These are phyloP conservation scores for Angomonas deanei DNA, from an alignment of 208 protist genomes.

Conservation along the genomic window DNA sequence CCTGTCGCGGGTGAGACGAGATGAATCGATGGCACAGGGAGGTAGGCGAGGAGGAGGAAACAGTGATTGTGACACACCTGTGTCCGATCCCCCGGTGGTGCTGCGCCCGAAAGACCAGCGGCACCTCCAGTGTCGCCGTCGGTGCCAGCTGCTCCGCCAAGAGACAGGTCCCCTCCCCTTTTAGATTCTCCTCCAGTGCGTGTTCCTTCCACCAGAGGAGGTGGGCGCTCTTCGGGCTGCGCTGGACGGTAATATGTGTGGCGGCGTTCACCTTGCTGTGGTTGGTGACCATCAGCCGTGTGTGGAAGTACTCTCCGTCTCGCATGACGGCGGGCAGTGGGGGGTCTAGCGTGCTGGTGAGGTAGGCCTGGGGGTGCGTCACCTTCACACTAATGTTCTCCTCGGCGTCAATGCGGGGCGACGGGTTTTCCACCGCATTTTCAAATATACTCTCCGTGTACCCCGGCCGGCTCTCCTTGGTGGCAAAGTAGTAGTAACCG, in stretches of 20 bases:
- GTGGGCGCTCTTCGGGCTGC: conserved; percentile 56
- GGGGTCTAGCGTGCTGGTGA: conserved; percentile 48
- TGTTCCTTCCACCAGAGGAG: conserved; percentile 57
- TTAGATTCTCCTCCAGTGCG: conserved; percentile 31
- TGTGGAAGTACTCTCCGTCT: conserved; percentile 76
- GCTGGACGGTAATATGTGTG: conserved; percentile 62
- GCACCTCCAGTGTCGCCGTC: conserved; percentile 27
- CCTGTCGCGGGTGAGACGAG: background rate
- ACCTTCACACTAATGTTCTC: conserved; percentile 72
- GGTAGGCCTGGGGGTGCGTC: conserved; percentile 46
- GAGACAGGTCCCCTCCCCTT: conserved; percentile 35
- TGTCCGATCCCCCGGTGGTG: conserved; percentile 40
- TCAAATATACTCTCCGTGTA: conserved; percentile 47
- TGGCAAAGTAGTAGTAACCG: conserved; percentile 84
- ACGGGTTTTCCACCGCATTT: conserved; percentile 69
- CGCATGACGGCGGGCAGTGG: conserved; percentile 52
- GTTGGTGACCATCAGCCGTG: conserved; percentile 57
- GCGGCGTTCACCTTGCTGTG: conserved; percentile 45
- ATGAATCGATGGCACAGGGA: conserved; percentile 7
- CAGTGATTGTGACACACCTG: conserved; percentile 47
- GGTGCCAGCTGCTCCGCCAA: conserved; percentile 41
- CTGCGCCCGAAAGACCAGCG: conserved; percentile 50
- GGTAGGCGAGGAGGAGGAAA: conserved; percentile 59
- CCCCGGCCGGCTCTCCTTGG: conserved; percentile 30
- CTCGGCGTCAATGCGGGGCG: conserved; percentile 38